phyloP scores from a whole-genome alignment of 1,139 yeast species.

The Pichia sp. region DNA sequence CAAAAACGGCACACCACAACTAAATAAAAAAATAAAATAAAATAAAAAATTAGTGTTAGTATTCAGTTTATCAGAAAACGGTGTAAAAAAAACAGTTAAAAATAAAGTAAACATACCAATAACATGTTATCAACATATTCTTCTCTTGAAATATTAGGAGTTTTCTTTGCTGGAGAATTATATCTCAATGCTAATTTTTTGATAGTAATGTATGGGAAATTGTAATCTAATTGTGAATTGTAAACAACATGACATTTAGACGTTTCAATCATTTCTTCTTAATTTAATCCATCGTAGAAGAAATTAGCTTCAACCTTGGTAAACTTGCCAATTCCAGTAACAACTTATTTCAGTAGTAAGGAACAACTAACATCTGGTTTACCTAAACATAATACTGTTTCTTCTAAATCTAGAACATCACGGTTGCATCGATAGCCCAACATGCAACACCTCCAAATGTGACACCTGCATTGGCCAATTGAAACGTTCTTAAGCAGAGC shows the following conservation, averaged over 20 bases:
- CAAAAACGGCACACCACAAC: conserved; percentile 51
- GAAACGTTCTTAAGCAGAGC: too few species aligned
- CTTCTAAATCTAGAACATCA: conserved; percentile 9
- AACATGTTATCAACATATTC: conserved; percentile 44
- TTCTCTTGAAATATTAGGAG: conserved; percentile 42
- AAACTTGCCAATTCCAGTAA: conserved; percentile 28
- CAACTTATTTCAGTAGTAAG: conserved; percentile 35
- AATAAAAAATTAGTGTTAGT: too few species aligned
- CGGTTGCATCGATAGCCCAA: too few species aligned
- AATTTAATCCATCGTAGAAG: conserved; percentile 46
- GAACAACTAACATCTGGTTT: conserved; percentile 53
- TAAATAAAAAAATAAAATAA: conserved; percentile 22
- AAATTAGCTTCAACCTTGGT: conserved; percentile 27
- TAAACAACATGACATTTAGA: conserved; percentile 48
- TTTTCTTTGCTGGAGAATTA: conserved; percentile 52
- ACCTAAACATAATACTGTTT: conserved; percentile 44
- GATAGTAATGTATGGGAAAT: conserved; percentile 60
- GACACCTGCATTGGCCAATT: too few species aligned
- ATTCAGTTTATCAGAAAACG: too few species aligned
- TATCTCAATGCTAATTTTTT: conserved; percentile 54
- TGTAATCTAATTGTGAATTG: conserved; percentile 57
- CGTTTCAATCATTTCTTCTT: conserved; percentile 39
- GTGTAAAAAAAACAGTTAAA: too few species aligned
- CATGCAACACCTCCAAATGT: too few species aligned
- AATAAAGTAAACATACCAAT: not conserved